Percentiles rank a stretch among this genome's conserved stretches.
Conservation (phyloP, 352 stramenopile species). For the Aphanomyces astaci region DNA sequence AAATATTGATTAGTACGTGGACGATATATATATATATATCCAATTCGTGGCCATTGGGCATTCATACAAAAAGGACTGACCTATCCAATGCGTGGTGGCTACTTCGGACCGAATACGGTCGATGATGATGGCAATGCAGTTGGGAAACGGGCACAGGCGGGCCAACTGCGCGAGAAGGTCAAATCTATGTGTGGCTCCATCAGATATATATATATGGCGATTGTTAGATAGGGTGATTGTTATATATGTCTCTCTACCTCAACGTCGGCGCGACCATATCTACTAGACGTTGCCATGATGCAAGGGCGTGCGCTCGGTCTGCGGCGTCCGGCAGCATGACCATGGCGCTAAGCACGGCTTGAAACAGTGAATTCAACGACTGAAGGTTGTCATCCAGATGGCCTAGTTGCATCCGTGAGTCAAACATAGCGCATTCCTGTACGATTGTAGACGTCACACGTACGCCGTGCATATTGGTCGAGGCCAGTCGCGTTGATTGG, state of each 20-base stretch:
- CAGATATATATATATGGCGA: too few relatives aligned
- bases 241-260: slow-evolving; percentile 1
- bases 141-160: slow-evolving; percentile 6
- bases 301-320: neutral
- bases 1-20: too few relatives aligned
- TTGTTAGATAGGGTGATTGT: neutral
- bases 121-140: slow-evolving; percentile 10
- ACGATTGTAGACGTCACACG: neutral
- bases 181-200: too few relatives aligned
- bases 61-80: neutral
- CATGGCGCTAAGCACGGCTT: slow-evolving; percentile 10
- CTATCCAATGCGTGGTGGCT: neutral
- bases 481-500: neutral
- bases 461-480: slow-evolving; percentile 7
- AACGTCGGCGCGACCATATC: neutral
- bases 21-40: neutral
- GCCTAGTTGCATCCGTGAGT: neutral
- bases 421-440: neutral
- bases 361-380: neutral
- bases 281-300: slow-evolving; percentile 1
- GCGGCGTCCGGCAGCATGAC: slow-evolving; percentile 2
- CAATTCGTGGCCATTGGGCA: too few relatives aligned
- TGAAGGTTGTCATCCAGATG: neutral
- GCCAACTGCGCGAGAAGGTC: neutral
- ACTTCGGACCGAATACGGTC: slow-evolving; percentile 14